Percentiles rank a stretch among this genome's conserved stretches.
phyloP scores from a whole-genome alignment of 1,284 basidiomycete species.

The Rhizoctonia solani region DNA sequence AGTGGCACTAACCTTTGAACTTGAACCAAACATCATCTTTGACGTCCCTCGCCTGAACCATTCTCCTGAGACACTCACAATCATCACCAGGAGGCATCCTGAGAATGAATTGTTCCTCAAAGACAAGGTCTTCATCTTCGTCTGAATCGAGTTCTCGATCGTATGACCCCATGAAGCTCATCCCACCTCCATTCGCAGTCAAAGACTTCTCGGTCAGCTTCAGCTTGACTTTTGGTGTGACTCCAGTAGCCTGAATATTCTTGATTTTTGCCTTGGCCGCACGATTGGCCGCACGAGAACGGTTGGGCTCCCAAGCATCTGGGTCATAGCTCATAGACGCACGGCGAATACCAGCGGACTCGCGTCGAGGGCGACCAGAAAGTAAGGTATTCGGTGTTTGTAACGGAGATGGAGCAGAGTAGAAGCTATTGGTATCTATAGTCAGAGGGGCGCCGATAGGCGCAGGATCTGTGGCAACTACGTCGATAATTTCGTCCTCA shows the following conservation, averaged over 20 bases:
- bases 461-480: slow-evolving; percentile 9
- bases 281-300: slow-evolving; percentile 28
- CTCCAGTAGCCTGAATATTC: slow-evolving; percentile 14
- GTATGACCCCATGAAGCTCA: slow-evolving; percentile 83
- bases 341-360: slow-evolving; percentile 32
- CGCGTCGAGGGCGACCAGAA: slow-evolving; percentile 28
- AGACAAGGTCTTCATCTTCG: slow-evolving; percentile 82
- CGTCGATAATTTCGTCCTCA: slow-evolving; percentile 32
- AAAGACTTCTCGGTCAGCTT: slow-evolving; percentile 76
- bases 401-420: slow-evolving; percentile 19
- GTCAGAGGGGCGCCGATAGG: slow-evolving; percentile 9
- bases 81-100: slow-evolving; percentile 86
- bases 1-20: slow-evolving; percentile 76
- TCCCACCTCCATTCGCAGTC: slow-evolving; percentile 72
- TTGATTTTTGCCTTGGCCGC: slow-evolving; percentile 43
- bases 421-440: slow-evolving; percentile 24
- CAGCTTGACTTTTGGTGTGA: slow-evolving; percentile 76
- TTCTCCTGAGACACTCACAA: slow-evolving; percentile 75
- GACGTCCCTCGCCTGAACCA: slow-evolving; percentile 79
- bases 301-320: slow-evolving; percentile 31
- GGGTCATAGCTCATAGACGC: slow-evolving; percentile 31
- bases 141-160: slow-evolving; percentile 95
- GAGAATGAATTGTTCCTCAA: slow-evolving; percentile 97
- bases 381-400: slow-evolving; percentile 30
- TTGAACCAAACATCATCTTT: slow-evolving; percentile 94